A percentile compares a stretch with the other conserved stretches of the same genome.
These are phyloP conservation scores for Stagonosporopsis vannaccii DNA, from an alignment of 2,329 filamentous ascomycete genomes.

Conservation along the genomic window DNA sequence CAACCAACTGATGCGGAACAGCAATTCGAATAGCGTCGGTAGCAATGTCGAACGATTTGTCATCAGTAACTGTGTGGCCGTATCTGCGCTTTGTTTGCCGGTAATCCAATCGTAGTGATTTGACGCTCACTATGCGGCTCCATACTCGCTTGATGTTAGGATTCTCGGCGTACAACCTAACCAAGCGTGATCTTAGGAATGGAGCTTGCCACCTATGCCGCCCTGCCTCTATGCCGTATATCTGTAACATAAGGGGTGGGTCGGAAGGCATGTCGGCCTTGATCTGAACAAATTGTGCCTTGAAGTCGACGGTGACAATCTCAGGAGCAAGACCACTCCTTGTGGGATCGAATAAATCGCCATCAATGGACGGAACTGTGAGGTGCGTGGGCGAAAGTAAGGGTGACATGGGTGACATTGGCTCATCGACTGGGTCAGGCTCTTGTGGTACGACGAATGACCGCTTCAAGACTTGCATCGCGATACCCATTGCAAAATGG, in stretches of 20 bases:
- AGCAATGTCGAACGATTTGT: constrained; percentile 83
- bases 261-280: constrained; percentile 90
- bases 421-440: constrained; percentile 19
- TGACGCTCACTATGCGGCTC: constrained; percentile 86
- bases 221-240: constrained; percentile 82
- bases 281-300: constrained; percentile 80
- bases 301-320: constrained; percentile 81
- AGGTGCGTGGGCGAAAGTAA: constrained; percentile 32
- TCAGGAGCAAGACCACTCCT: constrained; percentile 58
- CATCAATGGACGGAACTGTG: constrained; percentile 42
- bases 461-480: constrained; percentile 70
- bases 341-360: constrained; percentile 36
- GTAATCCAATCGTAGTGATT: constrained; percentile 79
- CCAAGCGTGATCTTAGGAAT: constrained; percentile 77
- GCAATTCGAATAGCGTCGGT: constrained; percentile 86
- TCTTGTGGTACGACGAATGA: constrained; percentile 48
- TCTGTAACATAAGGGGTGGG: constrained; percentile 88
- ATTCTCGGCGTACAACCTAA: constrained; percentile 86
- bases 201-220: constrained; percentile 88
- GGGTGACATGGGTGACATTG: constrained; percentile 24
- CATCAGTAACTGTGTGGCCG: constrained; percentile 67
- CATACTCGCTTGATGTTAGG: constrained; percentile 84
- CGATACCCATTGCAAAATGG: constrained; percentile 88
- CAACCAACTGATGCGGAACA: constrained; percentile 88
- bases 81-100: constrained; percentile 77